Evolutionary conservation across 192 early-diverging fungal species (phyloP), one percentile per base, ranked within the genome.

Genomic region (Spizellomyces sp.): DNA sequence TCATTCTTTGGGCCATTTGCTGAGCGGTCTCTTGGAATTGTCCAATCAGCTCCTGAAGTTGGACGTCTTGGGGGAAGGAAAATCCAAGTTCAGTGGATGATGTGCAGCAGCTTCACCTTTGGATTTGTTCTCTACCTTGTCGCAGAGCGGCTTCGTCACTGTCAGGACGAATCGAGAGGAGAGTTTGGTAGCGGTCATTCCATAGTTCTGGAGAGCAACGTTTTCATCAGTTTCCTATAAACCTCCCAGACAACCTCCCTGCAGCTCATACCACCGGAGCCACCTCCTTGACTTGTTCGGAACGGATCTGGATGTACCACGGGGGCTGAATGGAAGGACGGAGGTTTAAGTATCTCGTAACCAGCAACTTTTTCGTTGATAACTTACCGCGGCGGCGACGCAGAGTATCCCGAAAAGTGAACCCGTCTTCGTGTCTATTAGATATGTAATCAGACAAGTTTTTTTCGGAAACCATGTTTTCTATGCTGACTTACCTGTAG

Each of bases 1-100:
- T 78, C 64, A 84, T 78, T 55, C 71, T 62, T 9, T 69, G 66
- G 12, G 80, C 82, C 42, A 75, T 76, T 62, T 71, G 63, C 8
- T 65, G 52, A 5, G 85, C 82, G 6, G 70, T 59, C 66, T 84
- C 85, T 58, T 81, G 78, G 65, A 86, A 86, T 9, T 70, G 57
- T 14, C 85, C 85, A 48, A 84, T 74, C 5, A 84, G 48, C 48
- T 86, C 85, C 14, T 77, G 52, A 43, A 86, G 45, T 55, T 74
- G 66, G 47, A 86, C 62, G 58, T 86, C 85, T 83, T 42, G 5
- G 2, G 12, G 4, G 50, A 19, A n/a, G 50, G 50, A 54, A 54
- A 2, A 4, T 12, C 4, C 50, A 54, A 54, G 17, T 12, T 12
- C 12, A 54, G 12, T 54, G 50, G 17, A 54, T 12, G 50, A 19